Conservation (phyloP, 2,329 filamentous ascomycete species). For the Phialophora tarda region DNA sequence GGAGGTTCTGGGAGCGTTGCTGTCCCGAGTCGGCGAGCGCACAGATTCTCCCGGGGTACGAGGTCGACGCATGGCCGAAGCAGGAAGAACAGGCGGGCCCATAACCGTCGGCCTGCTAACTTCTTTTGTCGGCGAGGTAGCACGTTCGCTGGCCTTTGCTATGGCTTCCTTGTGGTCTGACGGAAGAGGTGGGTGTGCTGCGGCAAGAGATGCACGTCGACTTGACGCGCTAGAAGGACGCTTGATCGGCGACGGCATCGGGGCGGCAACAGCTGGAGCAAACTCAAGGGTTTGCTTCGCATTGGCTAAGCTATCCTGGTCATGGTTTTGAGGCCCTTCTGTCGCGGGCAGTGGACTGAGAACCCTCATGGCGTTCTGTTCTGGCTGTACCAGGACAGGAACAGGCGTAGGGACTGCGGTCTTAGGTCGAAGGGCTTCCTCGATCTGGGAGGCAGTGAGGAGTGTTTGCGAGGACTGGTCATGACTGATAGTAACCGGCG, state of each 20-base stretch:
- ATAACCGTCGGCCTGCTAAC: slow-evolving; percentile 56
- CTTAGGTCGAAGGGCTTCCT: slow-evolving; percentile 64
- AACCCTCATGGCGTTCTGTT: slow-evolving; percentile 30
- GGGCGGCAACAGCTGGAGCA: not conserved
- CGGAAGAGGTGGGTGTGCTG: slow-evolving; percentile 72
- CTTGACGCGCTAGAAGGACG: slow-evolving; percentile 78
- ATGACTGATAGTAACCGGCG: slow-evolving; percentile 53
- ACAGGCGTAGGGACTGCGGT: slow-evolving; percentile 45
- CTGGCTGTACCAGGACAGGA: slow-evolving; percentile 45
- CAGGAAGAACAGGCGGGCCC: slow-evolving; percentile 83
- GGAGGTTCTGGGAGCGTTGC: slow-evolving; percentile 63
- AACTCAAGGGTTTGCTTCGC: slow-evolving; percentile 7
- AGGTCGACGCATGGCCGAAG: slow-evolving; percentile 72
- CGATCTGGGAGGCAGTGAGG: slow-evolving; percentile 80
- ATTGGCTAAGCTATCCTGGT: not conserved
- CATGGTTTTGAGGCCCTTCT: slow-evolving; percentile 11
- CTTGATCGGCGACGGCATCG: slow-evolving; percentile 46
- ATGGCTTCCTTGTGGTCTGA: slow-evolving; percentile 83
- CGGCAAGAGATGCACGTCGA: slow-evolving; percentile 56
- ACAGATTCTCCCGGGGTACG: slow-evolving; percentile 64
- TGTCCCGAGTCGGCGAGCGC: slow-evolving; percentile 56
- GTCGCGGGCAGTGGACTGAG: slow-evolving; percentile 31
- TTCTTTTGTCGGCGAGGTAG: slow-evolving; percentile 47
- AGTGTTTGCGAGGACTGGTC: slow-evolving; percentile 83
- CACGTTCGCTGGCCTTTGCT: slow-evolving; percentile 72